These are phyloP conservation scores for Pholiota microspora DNA, from an alignment of 768 basidiomycete genomes.

Conservation along the genomic window DNA sequence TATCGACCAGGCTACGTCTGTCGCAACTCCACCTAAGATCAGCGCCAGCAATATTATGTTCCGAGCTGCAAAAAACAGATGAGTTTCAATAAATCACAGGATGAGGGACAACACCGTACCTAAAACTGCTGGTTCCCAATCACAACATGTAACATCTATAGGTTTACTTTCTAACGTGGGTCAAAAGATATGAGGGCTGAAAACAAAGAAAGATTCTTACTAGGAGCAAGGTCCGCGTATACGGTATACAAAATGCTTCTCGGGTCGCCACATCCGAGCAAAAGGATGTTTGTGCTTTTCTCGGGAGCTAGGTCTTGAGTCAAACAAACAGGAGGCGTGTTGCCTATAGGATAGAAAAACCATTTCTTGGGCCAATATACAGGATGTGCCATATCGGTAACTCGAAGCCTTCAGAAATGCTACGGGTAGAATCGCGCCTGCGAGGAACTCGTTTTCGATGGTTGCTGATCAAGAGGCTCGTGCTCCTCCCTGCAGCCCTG, in stretches of 20 bases:
- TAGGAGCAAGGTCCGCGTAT: conserved; percentile 21
- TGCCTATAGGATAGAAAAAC: conserved; percentile 60
- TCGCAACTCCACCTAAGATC: conserved; percentile 30
- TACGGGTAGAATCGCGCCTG: background rate
- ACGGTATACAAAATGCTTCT: conserved; percentile 53
- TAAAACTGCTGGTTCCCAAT: conserved; percentile 46
- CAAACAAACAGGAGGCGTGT: conserved; percentile 52
- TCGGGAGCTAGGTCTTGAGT: conserved; percentile 48
- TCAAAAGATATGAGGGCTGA: background rate
- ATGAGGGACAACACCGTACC: conserved; percentile 23
- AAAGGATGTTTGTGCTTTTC: conserved; percentile 42
- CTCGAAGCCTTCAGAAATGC: background rate
- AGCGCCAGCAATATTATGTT: conserved; percentile 46
- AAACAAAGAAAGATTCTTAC: conserved; percentile 18
- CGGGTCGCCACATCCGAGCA: conserved; percentile 58
- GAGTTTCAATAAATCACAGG: background rate
- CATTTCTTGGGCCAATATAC: conserved; percentile 39
- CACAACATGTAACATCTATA: conserved; percentile 51
- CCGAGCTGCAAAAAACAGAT: conserved; percentile 33
- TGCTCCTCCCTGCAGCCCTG: no score
- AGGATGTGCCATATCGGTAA: conserved; percentile 42
- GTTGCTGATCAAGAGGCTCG: no score
- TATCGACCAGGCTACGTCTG: conserved; percentile 37
- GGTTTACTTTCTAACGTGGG: conserved; percentile 16
- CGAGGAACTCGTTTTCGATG: background rate